phyloP scores from a whole-genome alignment of 106 monocot genomes.

The Dendrobium catenatum region DNA sequence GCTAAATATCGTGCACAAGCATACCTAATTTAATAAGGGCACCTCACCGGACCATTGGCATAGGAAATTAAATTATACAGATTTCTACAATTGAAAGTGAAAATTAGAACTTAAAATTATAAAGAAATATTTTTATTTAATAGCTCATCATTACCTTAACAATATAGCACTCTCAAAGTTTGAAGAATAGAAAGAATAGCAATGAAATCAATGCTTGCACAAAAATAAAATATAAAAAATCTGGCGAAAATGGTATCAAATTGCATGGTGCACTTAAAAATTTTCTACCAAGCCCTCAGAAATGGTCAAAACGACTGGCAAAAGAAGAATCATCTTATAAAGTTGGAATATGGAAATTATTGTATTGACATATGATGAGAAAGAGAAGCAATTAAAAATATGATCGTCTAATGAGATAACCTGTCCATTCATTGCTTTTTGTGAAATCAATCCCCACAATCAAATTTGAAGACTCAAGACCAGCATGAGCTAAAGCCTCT shows the following conservation, averaged over 20 bases:
- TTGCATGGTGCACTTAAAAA: background rate
- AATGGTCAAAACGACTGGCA: background rate
- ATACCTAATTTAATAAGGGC: background rate
- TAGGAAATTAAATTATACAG: background rate
- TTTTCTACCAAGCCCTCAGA: background rate
- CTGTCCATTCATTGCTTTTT: conserved; percentile 29
- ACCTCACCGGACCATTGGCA: background rate
- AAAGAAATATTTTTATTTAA: background rate
- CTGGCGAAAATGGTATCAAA: background rate
- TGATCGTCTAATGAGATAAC: background rate
- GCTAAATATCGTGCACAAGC: background rate
- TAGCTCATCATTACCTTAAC: background rate
- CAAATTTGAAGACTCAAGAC: conserved; percentile 26
- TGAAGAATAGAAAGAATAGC: background rate
- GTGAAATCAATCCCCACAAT: conserved; percentile 28
- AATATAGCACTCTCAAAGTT: background rate
- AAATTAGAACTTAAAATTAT: background rate
- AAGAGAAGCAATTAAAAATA: background rate
- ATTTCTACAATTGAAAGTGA: background rate
- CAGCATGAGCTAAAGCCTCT: conserved; percentile 18
- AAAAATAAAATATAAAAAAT: background rate
- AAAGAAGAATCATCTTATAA: conserved; percentile 2
- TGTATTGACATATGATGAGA: background rate
- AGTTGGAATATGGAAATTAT: background rate
- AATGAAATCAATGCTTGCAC: background rate